Base-by-base conservation (phyloP, 305 asterid species). In the Vinca major region DNA sequence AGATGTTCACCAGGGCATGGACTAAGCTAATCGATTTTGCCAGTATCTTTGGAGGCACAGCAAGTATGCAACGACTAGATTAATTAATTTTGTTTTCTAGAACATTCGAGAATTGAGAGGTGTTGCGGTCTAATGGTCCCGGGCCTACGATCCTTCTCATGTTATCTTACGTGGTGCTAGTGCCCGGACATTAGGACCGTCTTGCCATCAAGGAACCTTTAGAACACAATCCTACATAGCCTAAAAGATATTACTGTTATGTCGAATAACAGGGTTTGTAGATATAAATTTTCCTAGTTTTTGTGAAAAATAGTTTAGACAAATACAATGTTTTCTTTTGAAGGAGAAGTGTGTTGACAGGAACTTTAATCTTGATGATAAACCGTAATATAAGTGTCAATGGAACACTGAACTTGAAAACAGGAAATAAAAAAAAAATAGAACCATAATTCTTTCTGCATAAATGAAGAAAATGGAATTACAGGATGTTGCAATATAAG, bases 1-100 rank as follows among this genome's bases (percentile, higher is more conserved):
- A 89, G 0, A 88, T 89, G 97, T 91, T 89, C 7, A 87, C 89
- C 52, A 48, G 1, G 5, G 72, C 76, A 75, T 91, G 96, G 95
- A 82, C 87, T 19, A 50, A 66, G 50, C 55, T 70, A 44, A 80
- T 91, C 63, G 84, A 89, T 36, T 61, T 84, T 16, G 96, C 96
- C 0, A 72, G 88, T 7, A 26, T 88, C 3, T 52, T 91, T 13
- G 73, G 76, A 14, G 76, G 71, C 33, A 76, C 74, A 4, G 2
- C 68, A 3, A 12, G 0, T 0, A 87, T 89, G 96, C 95, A 0
- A 95, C 96, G 0, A 85, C 90, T 0, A 75, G 86, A 51, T 63
- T 95, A 0, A 71, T 87, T 36, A 89, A 84, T 26, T 26, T 26
- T 26, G 33, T 26, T 26, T 26, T 26, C 33, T 26, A 26, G 0